phyloP scores from a whole-genome alignment of 768 basidiomycete species.

The Dentipellis sp. region DNA sequence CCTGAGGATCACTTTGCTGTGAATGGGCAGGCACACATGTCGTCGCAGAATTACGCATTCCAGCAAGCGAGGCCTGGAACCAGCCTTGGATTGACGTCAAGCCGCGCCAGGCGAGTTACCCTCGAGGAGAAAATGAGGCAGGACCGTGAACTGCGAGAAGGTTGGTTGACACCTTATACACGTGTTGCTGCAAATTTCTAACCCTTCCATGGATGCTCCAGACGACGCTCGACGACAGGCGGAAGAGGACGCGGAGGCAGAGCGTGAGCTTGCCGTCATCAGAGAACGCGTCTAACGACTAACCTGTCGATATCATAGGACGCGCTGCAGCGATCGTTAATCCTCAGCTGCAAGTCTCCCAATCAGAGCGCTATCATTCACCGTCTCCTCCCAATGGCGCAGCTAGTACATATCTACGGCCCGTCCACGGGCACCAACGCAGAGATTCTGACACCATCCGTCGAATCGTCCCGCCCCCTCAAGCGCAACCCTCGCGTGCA shows the following conservation, averaged over 20 bases:
- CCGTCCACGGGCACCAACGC: conserved; percentile 43
- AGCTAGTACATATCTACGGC: conserved; percentile 20
- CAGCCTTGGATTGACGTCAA: conserved; percentile 26
- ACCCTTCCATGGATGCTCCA: conserved; percentile 5
- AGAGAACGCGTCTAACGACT: background rate
- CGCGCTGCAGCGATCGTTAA: conserved; percentile 5
- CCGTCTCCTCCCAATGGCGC: conserved; percentile 40
- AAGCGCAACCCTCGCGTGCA: background rate
- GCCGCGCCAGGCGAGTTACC: conserved; percentile 28
- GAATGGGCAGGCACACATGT: background rate
- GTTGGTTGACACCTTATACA: conserved; percentile 22
- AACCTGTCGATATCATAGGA: conserved; percentile 11
- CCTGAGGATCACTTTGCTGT: background rate
- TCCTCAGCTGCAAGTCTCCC: conserved; percentile 8
- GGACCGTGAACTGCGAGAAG: conserved; percentile 29
- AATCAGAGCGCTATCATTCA: conserved; percentile 31
- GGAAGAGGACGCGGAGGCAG: conserved; percentile 26
- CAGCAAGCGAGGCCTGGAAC: conserved; percentile 31
- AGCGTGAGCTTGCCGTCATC: conserved; percentile 25
- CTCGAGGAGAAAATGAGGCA: conserved; percentile 35
- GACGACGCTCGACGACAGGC: conserved; percentile 20
- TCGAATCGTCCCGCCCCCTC: conserved; percentile 17
- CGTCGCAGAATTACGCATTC: conserved; percentile 4
- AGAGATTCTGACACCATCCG: conserved; percentile 74
- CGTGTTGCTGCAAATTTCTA: background rate